A percentile compares a stretch with the other conserved stretches of the same genome.
Evolutionary conservation across 108 stramenopile genomes (phyloP).

Genomic region (Cyclotella sp.): DNA sequence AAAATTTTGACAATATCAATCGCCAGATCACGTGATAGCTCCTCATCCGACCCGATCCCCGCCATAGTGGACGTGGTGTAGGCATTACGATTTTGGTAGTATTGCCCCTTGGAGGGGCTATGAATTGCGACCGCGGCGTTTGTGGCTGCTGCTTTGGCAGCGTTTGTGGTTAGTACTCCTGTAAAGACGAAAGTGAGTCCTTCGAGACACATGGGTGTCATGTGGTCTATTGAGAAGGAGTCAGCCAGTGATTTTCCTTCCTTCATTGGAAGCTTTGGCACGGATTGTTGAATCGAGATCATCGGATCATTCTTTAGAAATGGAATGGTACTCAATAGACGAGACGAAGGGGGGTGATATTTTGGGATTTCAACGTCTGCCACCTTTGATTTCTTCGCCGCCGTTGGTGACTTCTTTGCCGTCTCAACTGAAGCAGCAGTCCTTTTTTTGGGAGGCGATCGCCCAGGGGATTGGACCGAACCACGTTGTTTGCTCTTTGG

Average conservation of each 20-base stretch:
- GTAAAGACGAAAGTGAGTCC: constrained; percentile 83
- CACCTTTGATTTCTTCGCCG: constrained; percentile 24
- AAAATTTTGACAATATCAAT: constrained; percentile 76
- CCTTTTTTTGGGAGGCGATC: constrained; percentile 9
- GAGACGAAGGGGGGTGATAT: constrained; percentile 45
- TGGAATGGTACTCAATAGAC: constrained; percentile 27
- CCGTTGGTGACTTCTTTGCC: constrained; percentile 1
- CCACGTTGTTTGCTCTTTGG: constrained; percentile 26
- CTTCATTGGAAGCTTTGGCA: constrained; percentile 7
- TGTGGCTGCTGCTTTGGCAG: background rate
- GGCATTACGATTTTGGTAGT: constrained; percentile 28
- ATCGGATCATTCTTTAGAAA: constrained; percentile 7
- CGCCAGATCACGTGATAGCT: constrained; percentile 67
- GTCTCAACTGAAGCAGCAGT: background rate
- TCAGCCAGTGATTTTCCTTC: background rate
- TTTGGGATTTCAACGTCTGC: constrained; percentile 22
- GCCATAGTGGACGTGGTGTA: constrained; percentile 6
- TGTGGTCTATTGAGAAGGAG: constrained; percentile 9
- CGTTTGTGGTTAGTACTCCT: constrained; percentile 58
- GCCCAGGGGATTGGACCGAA: background rate
- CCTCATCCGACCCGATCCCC: background rate
- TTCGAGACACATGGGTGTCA: constrained; percentile 36
- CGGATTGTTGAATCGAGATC: background rate
- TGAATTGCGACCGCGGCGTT: constrained; percentile 13
- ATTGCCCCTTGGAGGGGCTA: constrained; percentile 30